Evolutionary conservation across 495 filamentous ascomycete genomes (phyloP).

Genomic region (Penicillium diatomitis): DNA sequence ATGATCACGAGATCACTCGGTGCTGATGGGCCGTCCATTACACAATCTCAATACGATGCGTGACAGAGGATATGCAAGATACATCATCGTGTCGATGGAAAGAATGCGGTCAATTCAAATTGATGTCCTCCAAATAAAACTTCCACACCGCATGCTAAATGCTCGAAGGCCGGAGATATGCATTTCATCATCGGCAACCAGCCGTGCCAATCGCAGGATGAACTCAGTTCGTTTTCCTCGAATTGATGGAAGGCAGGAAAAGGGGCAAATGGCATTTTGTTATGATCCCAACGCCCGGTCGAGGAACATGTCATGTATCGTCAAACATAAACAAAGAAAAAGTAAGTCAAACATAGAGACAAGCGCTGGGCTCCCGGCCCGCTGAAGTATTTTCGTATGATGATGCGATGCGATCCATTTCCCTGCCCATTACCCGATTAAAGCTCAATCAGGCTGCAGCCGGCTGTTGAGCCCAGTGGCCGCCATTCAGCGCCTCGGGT

Average conservation of each 20-base stretch:
- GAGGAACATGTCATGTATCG: slow-evolving; percentile 26
- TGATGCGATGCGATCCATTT: background rate
- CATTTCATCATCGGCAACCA: slow-evolving; percentile 19
- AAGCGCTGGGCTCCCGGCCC: slow-evolving; percentile 4
- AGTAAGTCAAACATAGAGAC: background rate
- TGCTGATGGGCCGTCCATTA: too few species aligned
- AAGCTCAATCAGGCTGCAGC: slow-evolving; percentile 15
- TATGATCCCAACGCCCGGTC: slow-evolving; percentile 31
- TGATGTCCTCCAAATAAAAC: slow-evolving; percentile 7
- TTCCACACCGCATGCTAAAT: slow-evolving; percentile 39
- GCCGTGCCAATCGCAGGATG: background rate
- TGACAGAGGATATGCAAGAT: slow-evolving; percentile 6
- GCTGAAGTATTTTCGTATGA: slow-evolving; percentile 11
- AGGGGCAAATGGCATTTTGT: slow-evolving; percentile 13
- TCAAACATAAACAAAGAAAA: slow-evolving; percentile 13
- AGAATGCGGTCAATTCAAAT: too few species aligned
- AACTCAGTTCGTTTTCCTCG: slow-evolving; percentile 10
- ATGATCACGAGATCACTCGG: too few species aligned
- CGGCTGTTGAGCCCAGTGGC: slow-evolving; percentile 38
- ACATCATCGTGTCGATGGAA: slow-evolving; percentile 11
- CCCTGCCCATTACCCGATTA: background rate
- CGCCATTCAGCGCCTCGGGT: slow-evolving; percentile 47
- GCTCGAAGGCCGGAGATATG: slow-evolving; percentile 23
- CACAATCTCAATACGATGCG: too few species aligned
- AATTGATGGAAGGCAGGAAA: slow-evolving; percentile 14